Evolutionary conservation across 768 basidiomycete species (phyloP), one percentile per base, ranked within the genome.

Genomic region (Xanthoconium purpureum): DNA sequence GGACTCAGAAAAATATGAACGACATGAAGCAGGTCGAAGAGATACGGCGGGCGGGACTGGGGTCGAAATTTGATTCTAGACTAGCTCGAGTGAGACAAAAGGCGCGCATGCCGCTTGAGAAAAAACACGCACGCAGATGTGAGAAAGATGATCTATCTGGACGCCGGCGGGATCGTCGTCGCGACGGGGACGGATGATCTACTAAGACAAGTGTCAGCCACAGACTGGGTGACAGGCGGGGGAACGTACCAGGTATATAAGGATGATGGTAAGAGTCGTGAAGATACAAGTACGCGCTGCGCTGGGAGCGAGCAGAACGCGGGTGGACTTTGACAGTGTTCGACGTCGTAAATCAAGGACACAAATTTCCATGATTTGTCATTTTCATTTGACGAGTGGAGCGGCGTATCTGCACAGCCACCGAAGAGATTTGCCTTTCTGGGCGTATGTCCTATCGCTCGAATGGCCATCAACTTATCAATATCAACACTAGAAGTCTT

Each of bases 341-440:
- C 51, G 63, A 53, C 58, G 64, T 61, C 58, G 32, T 50, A 29
- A 55, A 52, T 55, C 55, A 59, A 57, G 50, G 50, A 47, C 20
- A 49, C 29, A 67, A 66, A 62, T 65, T 62, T 62, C 33, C 3
- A 17, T 35, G 28, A 66, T 65, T 66, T 67, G 65, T 67, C 59
- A 61, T 66, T 33, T 33, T 67, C 57, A 61, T 66, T 59, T 62
- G 37, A 50, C 35, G 43, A 55, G 44, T 64, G 57, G 65, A 43
- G 60, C 54, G 8, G 12, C 37, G 33, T 65, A 65, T 65, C 55
- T 3, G 28, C 64, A 65, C 53, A 47, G 64, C 64, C 65, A 67
- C 58, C 18, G 2, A 4, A 10, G 57, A 56, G 57, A 66, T 55
- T 53, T 60, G 36, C 63, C 64, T 63, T 63, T 63, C 32, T 29